phyloP scores from a whole-genome alignment of 139 green algal species.

The Klebsormidium nitens region DNA sequence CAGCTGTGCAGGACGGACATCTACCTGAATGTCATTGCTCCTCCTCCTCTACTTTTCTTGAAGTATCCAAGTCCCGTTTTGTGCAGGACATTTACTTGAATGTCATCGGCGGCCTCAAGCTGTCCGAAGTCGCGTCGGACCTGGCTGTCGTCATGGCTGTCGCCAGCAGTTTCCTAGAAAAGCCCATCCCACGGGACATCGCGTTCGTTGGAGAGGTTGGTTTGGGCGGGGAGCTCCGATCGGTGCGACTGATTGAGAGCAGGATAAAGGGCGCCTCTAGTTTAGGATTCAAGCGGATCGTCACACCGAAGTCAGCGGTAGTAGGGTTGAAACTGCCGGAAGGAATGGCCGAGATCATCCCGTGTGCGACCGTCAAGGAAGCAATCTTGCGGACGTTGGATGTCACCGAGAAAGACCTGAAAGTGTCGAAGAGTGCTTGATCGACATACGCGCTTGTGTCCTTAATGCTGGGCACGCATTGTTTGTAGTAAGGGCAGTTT shows the following conservation, averaged over 20 bases:
- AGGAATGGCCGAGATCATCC: too few relatives aligned
- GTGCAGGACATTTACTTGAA: conserved; percentile 65
- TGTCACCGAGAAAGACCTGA: too few relatives aligned
- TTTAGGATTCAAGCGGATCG: conserved; percentile 63
- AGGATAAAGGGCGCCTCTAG: conserved; percentile 55
- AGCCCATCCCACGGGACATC: conserved; percentile 41
- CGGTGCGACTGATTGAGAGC: conserved; percentile 49
- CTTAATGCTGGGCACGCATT: too few relatives aligned
- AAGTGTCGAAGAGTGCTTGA: too few relatives aligned
- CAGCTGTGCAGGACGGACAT: too few relatives aligned
- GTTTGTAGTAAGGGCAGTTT: too few relatives aligned
- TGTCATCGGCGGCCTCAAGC: conserved; percentile 58
- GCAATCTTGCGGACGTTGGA: too few relatives aligned
- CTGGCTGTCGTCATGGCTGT: conserved; percentile 60
- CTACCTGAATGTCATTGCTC: too few relatives aligned
- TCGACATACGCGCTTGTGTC: too few relatives aligned
- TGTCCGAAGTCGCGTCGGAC: conserved; percentile 63
- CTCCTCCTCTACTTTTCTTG: too few relatives aligned
- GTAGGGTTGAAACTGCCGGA: background rate
- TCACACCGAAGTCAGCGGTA: background rate
- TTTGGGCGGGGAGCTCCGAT: conserved; percentile 64
- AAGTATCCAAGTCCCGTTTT: too few relatives aligned
- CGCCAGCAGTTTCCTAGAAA: conserved; percentile 46
- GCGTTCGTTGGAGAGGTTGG: conserved; percentile 69
- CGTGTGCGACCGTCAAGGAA: too few relatives aligned